Evolutionary conservation across 495 filamentous ascomycete genomes (phyloP).

Genomic region (Podospora sp.): DNA sequence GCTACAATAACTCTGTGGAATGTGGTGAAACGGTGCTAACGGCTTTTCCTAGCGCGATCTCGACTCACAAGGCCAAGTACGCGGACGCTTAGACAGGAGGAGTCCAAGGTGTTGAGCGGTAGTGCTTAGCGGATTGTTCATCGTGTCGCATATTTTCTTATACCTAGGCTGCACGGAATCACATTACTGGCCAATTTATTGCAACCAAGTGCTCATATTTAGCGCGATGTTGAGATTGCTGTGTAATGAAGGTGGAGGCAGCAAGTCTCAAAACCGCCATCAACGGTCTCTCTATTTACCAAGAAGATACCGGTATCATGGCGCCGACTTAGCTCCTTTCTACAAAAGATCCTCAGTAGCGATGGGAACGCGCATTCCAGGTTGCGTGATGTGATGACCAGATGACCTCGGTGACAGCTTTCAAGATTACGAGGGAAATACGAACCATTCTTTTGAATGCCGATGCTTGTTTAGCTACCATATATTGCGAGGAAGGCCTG

Average conservation of each 20-base stretch:
- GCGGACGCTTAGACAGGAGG: slow-evolving; percentile 35
- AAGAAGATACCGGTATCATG: too few species aligned
- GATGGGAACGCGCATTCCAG: too few species aligned
- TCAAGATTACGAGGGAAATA: not conserved
- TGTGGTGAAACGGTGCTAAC: slow-evolving; percentile 16
- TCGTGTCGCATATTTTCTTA: not conserved
- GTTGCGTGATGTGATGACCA: not conserved
- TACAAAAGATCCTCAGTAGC: too few species aligned
- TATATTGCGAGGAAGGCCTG: not conserved
- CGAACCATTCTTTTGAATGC: not conserved
- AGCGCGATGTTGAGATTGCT: too few species aligned
- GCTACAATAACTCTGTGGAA: slow-evolving; percentile 29
- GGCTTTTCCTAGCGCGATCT: slow-evolving; percentile 60
- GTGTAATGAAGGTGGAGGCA: too few species aligned
- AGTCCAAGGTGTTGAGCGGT: not conserved
- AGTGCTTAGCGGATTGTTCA: not conserved
- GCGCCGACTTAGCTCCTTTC: too few species aligned
- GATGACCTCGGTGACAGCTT: not conserved
- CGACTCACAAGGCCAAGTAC: slow-evolving; percentile 71
- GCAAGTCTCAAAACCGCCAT: too few species aligned
- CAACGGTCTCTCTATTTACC: too few species aligned
- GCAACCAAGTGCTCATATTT: not conserved
- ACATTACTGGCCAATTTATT: not conserved
- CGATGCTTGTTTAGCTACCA: not conserved
- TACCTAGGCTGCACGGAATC: not conserved